Conservation (phyloP, 345 rosid species). For the Gossypium raimondii region DNA sequence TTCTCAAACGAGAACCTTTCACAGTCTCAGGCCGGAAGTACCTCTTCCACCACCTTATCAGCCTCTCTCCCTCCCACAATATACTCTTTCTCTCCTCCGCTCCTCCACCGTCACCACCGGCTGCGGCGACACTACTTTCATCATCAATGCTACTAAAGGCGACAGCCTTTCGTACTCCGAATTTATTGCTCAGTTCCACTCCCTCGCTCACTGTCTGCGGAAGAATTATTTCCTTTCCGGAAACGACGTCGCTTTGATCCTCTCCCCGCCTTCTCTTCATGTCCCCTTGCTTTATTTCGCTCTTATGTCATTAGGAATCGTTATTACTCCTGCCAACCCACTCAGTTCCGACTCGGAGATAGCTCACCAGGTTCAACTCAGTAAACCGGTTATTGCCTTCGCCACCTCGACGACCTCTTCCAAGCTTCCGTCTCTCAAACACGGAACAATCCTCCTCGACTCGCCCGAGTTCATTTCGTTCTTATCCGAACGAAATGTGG, state of each 20-base stretch:
- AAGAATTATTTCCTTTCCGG: constrained; percentile 35
- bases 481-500: neutral
- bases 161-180: constrained; percentile 39
- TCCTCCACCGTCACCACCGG: constrained; percentile 25
- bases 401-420: neutral
- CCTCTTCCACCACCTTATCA: constrained; percentile 44
- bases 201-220: constrained; percentile 47
- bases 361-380: neutral
- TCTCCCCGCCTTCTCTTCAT: constrained; percentile 55
- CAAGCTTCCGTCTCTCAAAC: neutral
- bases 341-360: neutral
- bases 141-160: constrained; percentile 46
- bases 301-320: constrained; percentile 64
- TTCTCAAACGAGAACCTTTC: constrained; percentile 41
- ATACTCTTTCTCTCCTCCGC: constrained; percentile 44
- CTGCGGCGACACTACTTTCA: constrained; percentile 26
- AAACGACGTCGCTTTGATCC: constrained; percentile 61
- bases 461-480: neutral
- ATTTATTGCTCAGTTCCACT: constrained; percentile 33
- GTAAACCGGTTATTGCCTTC: constrained; percentile 37
- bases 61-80: constrained; percentile 58
- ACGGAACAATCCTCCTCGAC: constrained; percentile 1
- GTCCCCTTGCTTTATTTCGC: constrained; percentile 69
- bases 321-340: constrained; percentile 21
- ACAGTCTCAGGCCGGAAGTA: constrained; percentile 43